Base-by-base conservation (phyloP, 129 eudicot genomes). In the Helianthus tuberosus region DNA sequence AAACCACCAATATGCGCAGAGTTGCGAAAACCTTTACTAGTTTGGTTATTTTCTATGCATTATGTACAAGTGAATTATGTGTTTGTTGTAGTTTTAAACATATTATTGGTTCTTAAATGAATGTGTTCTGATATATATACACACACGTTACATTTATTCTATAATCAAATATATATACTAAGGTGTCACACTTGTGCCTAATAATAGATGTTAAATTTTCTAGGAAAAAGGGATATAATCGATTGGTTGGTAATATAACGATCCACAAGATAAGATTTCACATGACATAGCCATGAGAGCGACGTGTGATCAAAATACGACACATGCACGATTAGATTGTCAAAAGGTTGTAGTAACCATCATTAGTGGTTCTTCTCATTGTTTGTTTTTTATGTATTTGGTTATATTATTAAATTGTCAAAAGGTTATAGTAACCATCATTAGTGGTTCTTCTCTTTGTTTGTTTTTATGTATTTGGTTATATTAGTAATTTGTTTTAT, bases 181-280 rank as follows among this genome's bases (percentile, higher is more conserved):
- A 32, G 36, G 4, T 32, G 36, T 32, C 3, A 32, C 36, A 43
- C 10, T 43, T 43, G 47, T 43, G 10, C 47, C 47, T 15, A 57
- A 57, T 57, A 10, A 57, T 23, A 57, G 63, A 23, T 57, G 63
- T 9, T 53, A 53, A 5, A 53, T 20, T 15, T 53, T 53, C 11
- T 20, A 15, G 4, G 6, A 57, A 57, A 59, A 27, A 38, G 64
- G 5, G 39, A 59, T 59, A 11, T 59, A 59, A 59, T 59, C 63
- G 64, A 59, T 41, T 8, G 41, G 64, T 59, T 59, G 64, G 39
- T 59, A 27, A 59, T 27, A 59, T 59, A 59, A 25, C 39, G n/a
- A n/a, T 59, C 39, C 64, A 59, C 12, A 11, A 59, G 64, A 58
- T 58, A 58, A 58, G 64, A 59, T 59, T 25, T 59, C 64, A 27